Evolutionary conservation across 306 rosid species (phyloP).

Genomic region (Prosopis cineraria): DNA sequence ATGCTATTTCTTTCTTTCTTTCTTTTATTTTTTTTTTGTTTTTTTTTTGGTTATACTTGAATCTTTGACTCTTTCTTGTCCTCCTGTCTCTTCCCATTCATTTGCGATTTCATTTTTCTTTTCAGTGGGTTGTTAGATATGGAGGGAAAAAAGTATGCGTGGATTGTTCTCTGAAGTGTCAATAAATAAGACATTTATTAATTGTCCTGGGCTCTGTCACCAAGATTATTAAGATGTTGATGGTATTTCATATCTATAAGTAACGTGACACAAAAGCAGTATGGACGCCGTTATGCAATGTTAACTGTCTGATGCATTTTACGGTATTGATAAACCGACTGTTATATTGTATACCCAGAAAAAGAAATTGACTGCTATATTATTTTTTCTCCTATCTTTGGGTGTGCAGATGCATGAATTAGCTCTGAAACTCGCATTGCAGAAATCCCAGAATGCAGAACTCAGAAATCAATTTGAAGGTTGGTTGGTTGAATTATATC

Average conservation of each 20-base stretch:
- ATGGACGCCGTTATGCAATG: not conserved
- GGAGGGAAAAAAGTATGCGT: not conserved
- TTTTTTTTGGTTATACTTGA: slow-evolving; percentile 17
- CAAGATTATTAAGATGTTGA: not conserved
- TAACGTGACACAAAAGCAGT: slow-evolving; percentile 5
- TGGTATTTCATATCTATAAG: slow-evolving; percentile 3
- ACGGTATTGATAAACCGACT: not conserved
- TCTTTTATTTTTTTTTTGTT: not conserved
- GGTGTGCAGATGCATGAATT: slow-evolving; percentile 81
- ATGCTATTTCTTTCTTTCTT: not conserved
- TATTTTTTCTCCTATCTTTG: slow-evolving; percentile 11
- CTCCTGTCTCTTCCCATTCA: slow-evolving; percentile 1
- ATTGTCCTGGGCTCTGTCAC: not conserved
- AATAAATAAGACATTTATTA: not conserved
- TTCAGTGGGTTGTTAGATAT: not conserved
- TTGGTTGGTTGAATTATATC: slow-evolving; percentile 37
- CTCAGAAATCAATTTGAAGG: slow-evolving; percentile 88
- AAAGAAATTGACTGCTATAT: slow-evolving; percentile 15
- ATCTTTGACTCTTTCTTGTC: not conserved
- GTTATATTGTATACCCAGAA: no score
- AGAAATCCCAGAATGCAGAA: slow-evolving; percentile 78
- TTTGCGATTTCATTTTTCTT: slow-evolving; percentile 20
- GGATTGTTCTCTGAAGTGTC: not conserved
- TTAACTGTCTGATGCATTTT: not conserved
- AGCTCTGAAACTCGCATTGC: slow-evolving; percentile 78